Conservation (phyloP, 768 basidiomycete species). For the Phanerochaete carnosa region DNA sequence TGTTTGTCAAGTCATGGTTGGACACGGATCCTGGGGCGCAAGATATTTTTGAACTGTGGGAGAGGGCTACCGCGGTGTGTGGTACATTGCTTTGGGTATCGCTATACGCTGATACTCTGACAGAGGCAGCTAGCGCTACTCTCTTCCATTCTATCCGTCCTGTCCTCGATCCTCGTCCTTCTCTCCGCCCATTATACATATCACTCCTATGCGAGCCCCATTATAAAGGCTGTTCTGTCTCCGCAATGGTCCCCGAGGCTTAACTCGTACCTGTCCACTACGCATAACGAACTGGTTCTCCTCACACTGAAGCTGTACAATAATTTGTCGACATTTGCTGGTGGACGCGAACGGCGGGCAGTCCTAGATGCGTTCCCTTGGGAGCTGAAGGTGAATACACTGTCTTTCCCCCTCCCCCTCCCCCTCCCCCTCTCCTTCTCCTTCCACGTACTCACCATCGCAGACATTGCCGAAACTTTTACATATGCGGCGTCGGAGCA, state of each 20-base stretch:
- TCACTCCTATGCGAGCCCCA: conserved; percentile 58
- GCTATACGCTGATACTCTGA: not conserved
- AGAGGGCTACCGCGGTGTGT: conserved; percentile 47
- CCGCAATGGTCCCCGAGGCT: conserved; percentile 53
- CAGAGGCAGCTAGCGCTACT: conserved; percentile 44
- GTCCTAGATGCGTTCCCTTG: conserved; percentile 72
- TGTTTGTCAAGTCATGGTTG: conserved; percentile 62
- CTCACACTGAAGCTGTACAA: conserved; percentile 63
- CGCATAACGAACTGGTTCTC: conserved; percentile 64
- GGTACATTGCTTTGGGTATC: not conserved
- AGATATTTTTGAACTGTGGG: conserved; percentile 66
- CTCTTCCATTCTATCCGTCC: conserved; percentile 43
- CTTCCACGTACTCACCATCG: conserved; percentile 2
- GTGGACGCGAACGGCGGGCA: conserved; percentile 59
- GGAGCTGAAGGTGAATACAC: conserved; percentile 67
- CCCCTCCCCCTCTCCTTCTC: no score
- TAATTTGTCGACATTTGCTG: conserved; percentile 57
- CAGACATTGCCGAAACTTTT: conserved; percentile 67
- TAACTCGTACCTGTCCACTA: conserved; percentile 58
- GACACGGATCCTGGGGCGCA: conserved; percentile 50
- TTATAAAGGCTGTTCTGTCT: conserved; percentile 59
- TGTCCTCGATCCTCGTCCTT: conserved; percentile 60
- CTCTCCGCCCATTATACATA: conserved; percentile 67
- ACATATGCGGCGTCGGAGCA: conserved; percentile 64
- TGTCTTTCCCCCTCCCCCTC: no score